phyloP scores from a whole-genome alignment of 2,329 filamentous ascomycete genomes.

The Trichoderma harzianum region DNA sequence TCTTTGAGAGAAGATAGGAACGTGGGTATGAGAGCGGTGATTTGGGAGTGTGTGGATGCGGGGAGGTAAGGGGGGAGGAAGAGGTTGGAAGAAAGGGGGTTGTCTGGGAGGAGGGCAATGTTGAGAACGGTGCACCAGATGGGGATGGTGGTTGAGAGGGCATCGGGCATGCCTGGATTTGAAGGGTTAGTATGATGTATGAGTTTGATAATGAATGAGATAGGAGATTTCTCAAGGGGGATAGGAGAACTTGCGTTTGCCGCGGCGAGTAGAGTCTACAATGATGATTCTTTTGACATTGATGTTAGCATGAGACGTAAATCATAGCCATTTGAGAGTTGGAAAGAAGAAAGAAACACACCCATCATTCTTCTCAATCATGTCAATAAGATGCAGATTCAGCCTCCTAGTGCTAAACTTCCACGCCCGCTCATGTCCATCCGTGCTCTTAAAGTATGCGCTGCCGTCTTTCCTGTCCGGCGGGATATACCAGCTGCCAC shows the following conservation, averaged over 20 bases:
- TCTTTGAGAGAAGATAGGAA: constrained; percentile 51
- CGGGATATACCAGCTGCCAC: constrained; percentile 90
- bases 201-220: neutral
- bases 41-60: constrained; percentile 71
- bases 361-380: constrained; percentile 66
- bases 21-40: constrained; percentile 56
- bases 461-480: constrained; percentile 64
- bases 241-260: constrained; percentile 61
- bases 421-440: constrained; percentile 91
- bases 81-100: constrained; percentile 49
- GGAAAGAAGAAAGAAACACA: constrained; percentile 30
- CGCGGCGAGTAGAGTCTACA: constrained; percentile 87
- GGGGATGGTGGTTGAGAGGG: constrained; percentile 87
- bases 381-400: constrained; percentile 74
- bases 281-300: constrained; percentile 62
- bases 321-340: neutral
- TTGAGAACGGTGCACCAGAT: constrained; percentile 93
- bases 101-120: constrained; percentile 65
- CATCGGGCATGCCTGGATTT: constrained; percentile 76
- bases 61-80: constrained; percentile 71
- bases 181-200: constrained; percentile 17
- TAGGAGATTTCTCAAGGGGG: neutral
- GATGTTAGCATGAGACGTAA: neutral
- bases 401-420: constrained; percentile 79
- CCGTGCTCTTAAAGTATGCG: constrained; percentile 97